Evolutionary conservation across 306 rosid species (phyloP).

Genomic region (barrel medic (Medicago truncatula)): DNA sequence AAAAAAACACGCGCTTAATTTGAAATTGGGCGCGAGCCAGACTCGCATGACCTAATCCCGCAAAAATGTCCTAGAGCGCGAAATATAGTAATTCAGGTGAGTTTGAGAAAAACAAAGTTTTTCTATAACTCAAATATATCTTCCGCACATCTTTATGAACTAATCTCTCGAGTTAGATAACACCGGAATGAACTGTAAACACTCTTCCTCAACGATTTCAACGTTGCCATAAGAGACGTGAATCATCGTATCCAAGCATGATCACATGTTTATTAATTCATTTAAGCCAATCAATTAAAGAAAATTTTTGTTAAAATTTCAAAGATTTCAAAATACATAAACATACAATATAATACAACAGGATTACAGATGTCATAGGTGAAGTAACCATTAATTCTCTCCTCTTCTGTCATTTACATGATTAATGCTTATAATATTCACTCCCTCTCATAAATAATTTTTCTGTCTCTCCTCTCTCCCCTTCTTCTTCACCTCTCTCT

Average conservation of each 20-base stretch:
- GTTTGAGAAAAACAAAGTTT: background rate
- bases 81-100: background rate
- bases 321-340: background rate
- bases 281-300: background rate
- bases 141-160: no score
- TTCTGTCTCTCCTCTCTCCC: slow-evolving; percentile 39
- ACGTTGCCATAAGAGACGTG: background rate
- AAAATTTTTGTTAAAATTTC: background rate
- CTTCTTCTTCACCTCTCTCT: slow-evolving; percentile 1
- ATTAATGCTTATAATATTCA: slow-evolving; percentile 68
- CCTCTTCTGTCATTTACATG: slow-evolving; percentile 65
- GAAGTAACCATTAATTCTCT: slow-evolving; percentile 42
- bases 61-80: background rate
- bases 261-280: background rate
- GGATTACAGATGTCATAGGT: background rate
- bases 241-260: background rate
- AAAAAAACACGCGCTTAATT: background rate
- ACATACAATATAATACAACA: background rate
- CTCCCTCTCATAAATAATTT: slow-evolving; percentile 47
- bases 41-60: background rate
- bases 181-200: no score
- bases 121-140: no score
- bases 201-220: no score
- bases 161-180: no score
- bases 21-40: background rate